phyloP scores from a whole-genome alignment of 176 grass and related monocot species.

The Pontederia crassipes region DNA sequence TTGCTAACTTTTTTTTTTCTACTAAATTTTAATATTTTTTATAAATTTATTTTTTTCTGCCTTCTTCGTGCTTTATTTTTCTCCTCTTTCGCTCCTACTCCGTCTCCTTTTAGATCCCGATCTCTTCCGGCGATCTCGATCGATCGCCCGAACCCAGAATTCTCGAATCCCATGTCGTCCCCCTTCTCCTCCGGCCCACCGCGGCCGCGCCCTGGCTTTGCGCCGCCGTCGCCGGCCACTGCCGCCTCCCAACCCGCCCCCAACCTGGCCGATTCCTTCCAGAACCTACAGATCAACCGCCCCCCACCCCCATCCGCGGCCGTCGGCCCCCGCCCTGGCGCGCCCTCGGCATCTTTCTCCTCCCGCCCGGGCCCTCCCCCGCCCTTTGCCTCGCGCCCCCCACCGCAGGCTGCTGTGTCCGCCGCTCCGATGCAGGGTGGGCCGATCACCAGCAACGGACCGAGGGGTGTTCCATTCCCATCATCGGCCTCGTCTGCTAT shows the following conservation, averaged over 20 bases:
- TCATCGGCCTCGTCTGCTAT: neutral
- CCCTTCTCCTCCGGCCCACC: conserved; percentile 8
- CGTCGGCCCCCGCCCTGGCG: neutral
- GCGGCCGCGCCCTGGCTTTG: conserved; percentile 22
- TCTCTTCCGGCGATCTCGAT: conserved; percentile 12
- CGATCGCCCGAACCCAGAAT: neutral
- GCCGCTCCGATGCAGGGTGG: neutral
- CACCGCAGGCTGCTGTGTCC: conserved; percentile 11
- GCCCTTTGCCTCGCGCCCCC: conserved; percentile 2
- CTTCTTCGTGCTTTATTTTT: neutral
- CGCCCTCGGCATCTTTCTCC: conserved; percentile 7
- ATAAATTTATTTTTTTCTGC: neutral
- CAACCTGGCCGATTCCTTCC: conserved; percentile 21
- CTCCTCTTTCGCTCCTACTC: neutral
- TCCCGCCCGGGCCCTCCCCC: neutral
- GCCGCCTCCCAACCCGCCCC: neutral
- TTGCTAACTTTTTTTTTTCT: neutral
- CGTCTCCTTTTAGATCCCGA: conserved; percentile 26
- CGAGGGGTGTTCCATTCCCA: neutral
- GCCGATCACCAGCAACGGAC: conserved; percentile 12
- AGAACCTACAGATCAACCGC: conserved; percentile 58
- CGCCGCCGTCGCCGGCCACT: neutral
- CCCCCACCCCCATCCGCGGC: conserved; percentile 11
- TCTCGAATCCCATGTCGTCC: conserved; percentile 20
- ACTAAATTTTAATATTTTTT: neutral